Evolutionary conservation across 495 filamentous ascomycete species (phyloP).

Genomic region (Xylaria intraflava): DNA sequence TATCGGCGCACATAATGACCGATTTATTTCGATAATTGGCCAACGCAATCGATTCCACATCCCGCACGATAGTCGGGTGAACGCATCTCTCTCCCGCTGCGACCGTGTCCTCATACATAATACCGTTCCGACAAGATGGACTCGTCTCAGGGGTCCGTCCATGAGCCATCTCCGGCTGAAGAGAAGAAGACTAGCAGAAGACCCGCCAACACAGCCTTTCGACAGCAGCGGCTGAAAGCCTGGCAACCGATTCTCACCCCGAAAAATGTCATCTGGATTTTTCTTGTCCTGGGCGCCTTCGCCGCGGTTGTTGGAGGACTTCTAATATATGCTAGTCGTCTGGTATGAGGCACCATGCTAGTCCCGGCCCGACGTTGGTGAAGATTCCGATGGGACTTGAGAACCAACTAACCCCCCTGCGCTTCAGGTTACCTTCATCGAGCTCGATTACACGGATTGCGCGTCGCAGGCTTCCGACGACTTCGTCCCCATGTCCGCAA

Average conservation of each 20-base stretch:
- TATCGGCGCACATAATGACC: not conserved
- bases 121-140: constrained; percentile 17
- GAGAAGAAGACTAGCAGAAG: constrained; percentile 82
- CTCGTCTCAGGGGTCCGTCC: constrained; percentile 17
- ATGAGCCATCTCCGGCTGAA: constrained; percentile 27
- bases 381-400: not conserved
- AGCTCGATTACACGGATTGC: constrained; percentile 86
- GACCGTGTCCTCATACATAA: not conserved
- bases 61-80: not conserved
- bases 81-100: not conserved
- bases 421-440: constrained; percentile 76
- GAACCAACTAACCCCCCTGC: constrained; percentile 10
- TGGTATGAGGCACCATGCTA: constrained; percentile 40
- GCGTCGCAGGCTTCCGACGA: constrained; percentile 37
- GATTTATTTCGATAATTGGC: not conserved
- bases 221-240: constrained; percentile 86
- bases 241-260: constrained; percentile 97
- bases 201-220: constrained; percentile 87
- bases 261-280: constrained; percentile 84
- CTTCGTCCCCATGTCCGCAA: constrained; percentile 42
- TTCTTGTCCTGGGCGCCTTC: constrained; percentile 78
- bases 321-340: constrained; percentile 72
- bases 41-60: not conserved
- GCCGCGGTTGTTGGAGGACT: constrained; percentile 84
- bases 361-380: too few species aligned